Evolutionary conservation across 139 green algal species (phyloP).

Genomic region (Deuterostichococcus epilithicus): DNA sequence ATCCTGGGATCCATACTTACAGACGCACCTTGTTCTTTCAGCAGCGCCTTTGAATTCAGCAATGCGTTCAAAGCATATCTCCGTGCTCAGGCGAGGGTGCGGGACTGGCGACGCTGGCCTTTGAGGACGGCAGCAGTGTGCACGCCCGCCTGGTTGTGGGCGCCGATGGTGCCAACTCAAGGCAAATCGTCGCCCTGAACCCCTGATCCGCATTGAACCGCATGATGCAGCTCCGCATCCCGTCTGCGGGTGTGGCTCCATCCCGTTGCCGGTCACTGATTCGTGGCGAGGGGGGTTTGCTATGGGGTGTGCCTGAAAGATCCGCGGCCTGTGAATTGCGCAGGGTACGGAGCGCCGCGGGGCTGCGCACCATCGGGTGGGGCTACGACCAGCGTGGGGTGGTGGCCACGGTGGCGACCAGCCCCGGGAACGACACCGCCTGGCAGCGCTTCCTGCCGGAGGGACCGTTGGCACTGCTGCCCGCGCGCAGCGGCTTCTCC

Average conservation of each 20-base stretch:
- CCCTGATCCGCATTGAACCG: too few species aligned
- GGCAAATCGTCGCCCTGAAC: too few species aligned
- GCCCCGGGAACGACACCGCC: conserved; percentile 43
- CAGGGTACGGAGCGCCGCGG: not conserved
- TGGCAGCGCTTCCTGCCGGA: conserved; percentile 80
- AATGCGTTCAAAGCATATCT: too few species aligned
- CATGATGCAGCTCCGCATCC: too few species aligned
- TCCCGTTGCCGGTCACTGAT: too few species aligned
- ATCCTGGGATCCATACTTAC: too few species aligned
- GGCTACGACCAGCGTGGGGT: conserved; percentile 62
- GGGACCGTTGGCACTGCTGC: conserved; percentile 79
- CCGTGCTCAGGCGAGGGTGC: not conserved
- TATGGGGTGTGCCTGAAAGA: too few species aligned
- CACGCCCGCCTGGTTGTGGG: conserved; percentile 61
- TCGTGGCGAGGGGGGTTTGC: too few species aligned
- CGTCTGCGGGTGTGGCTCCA: conserved; percentile 36
- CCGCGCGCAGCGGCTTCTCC: conserved; percentile 53
- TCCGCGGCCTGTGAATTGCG: conserved; percentile 7
- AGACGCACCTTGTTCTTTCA: too few species aligned
- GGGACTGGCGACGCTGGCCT: conserved; percentile 4
- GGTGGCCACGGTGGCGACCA: conserved; percentile 53
- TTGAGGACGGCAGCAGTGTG: conserved; percentile 14
- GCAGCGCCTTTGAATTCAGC: too few species aligned
- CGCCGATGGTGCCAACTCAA: conserved; percentile 63
- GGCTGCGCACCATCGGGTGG: conserved; percentile 30